A percentile compares a stretch with the other conserved stretches of the same genome.
phyloP scores from a whole-genome alignment of 2,329 filamentous ascomycete genomes.

The Lithohypha guttulata region DNA sequence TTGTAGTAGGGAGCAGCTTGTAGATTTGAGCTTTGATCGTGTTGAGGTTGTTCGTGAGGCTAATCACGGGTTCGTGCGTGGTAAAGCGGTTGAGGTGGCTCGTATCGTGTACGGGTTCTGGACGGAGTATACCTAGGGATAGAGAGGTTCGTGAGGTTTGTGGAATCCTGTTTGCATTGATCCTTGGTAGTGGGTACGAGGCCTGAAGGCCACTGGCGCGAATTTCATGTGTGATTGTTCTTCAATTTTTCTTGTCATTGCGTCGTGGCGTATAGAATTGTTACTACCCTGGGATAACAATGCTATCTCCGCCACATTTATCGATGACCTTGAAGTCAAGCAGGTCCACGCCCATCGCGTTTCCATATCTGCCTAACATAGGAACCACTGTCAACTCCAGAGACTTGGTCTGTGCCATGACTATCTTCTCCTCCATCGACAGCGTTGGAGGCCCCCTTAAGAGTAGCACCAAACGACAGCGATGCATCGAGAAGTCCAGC shows the following conservation, averaged over 20 bases:
- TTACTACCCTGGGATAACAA: neutral
- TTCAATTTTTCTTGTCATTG: too few relatives aligned
- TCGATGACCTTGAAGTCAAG: neutral
- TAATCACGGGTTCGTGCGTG: conserved; percentile 5
- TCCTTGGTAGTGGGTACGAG: too few relatives aligned
- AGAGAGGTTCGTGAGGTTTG: neutral
- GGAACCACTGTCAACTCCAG: conserved; percentile 10
- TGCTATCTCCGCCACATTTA: neutral
- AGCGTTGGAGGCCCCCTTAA: conserved; percentile 1
- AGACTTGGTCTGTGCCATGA: neutral
- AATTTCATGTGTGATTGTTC: too few relatives aligned
- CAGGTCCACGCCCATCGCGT: conserved; percentile 4
- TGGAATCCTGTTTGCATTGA: too few relatives aligned
- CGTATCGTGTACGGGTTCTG: conserved; percentile 2
- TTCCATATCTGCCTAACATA: conserved; percentile 10
- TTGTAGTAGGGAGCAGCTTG: conserved; percentile 5
- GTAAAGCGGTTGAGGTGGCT: neutral
- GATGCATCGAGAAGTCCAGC: conserved; percentile 12
- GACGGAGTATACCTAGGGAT: neutral
- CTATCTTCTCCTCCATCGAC: neutral
- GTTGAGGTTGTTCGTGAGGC: conserved; percentile 2
- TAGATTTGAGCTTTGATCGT: conserved; percentile 1
- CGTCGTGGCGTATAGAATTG: too few relatives aligned
- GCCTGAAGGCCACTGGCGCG: too few relatives aligned
- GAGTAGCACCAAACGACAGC: conserved; percentile 8